Evolutionary conservation across 306 rosid genomes (phyloP).

Genomic region (Echinosophora koreensis): DNA sequence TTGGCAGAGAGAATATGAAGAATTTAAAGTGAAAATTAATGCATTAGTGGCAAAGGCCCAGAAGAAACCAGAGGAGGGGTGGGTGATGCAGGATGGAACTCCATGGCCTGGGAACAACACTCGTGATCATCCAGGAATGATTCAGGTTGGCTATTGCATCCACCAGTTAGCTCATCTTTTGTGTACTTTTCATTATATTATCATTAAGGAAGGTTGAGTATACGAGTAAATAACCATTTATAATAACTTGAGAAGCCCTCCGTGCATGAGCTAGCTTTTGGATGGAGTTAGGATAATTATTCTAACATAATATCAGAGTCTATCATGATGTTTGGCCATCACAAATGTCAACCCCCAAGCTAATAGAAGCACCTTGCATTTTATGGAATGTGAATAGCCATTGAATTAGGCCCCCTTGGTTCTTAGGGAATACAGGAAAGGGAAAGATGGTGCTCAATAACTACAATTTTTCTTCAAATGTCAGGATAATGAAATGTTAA

Average conservation of each 20-base stretch:
- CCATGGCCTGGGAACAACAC: conserved; percentile 96
- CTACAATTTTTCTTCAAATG: conserved; percentile 3
- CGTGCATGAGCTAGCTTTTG: no score
- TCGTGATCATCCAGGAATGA: conserved; percentile 93
- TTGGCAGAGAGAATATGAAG: conserved; percentile 85
- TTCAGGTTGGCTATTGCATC: conserved; percentile 69
- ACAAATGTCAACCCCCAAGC: no score
- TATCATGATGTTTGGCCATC: no score
- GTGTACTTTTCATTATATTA: not conserved
- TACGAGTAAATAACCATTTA: no score
- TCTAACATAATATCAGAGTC: no score
- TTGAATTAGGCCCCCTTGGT: conserved; percentile 15
- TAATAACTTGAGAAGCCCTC: no score
- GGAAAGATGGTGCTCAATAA: not conserved
- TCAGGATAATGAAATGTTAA: not conserved
- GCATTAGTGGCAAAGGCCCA: conserved; percentile 84
- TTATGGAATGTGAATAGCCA: conserved; percentile 9
- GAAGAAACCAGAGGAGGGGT: conserved; percentile 86
- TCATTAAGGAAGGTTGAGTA: not conserved
- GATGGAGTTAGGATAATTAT: no score
- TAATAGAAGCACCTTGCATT: conserved; percentile 26
- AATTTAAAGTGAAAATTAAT: conserved; percentile 86
- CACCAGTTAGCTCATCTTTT: conserved; percentile 8
- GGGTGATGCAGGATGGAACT: conserved; percentile 90
- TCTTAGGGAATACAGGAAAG: not conserved